phyloP scores from a whole-genome alignment of 1,139 yeast species.

The Fermentozyma sake region DNA sequence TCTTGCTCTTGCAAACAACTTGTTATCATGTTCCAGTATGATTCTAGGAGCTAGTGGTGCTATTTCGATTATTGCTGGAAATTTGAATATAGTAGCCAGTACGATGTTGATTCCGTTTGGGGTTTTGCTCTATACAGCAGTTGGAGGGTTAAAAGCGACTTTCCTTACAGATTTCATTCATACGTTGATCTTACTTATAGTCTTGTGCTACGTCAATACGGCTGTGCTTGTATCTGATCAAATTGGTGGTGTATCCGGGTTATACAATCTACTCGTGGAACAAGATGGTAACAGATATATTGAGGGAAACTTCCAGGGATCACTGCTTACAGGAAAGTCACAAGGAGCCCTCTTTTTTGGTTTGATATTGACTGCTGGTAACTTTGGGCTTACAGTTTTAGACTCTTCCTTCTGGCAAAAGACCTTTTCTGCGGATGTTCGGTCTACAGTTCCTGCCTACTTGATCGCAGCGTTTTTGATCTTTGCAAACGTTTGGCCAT shows the following conservation, averaged over 20 bases:
- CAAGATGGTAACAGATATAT: constrained; percentile 15
- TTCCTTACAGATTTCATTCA: constrained; percentile 35
- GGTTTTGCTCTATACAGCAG: constrained; percentile 31
- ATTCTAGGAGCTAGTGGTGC: constrained; percentile 36
- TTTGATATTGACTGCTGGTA: constrained; percentile 24
- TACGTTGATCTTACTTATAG: constrained; percentile 28
- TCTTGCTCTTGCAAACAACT: constrained; percentile 27
- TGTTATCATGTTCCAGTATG: constrained; percentile 31
- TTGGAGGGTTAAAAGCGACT: constrained; percentile 40
- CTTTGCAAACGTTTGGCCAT: constrained; percentile 29
- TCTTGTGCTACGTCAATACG: constrained; percentile 24
- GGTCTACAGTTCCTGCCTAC: constrained; percentile 36
- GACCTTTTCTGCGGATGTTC: constrained; percentile 28
- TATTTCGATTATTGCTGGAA: constrained; percentile 29
- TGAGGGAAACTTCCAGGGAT: constrained; percentile 31
- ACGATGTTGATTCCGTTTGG: constrained; percentile 36
- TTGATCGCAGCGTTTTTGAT: constrained; percentile 29
- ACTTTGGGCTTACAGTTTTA: constrained; percentile 28
- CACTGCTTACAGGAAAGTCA: constrained; percentile 31
- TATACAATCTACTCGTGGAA: constrained; percentile 19
- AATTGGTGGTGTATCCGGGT: constrained; percentile 27
- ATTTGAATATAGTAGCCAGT: constrained; percentile 28
- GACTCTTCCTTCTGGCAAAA: constrained; percentile 34
- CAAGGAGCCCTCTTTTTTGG: constrained; percentile 28
- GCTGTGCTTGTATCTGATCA: constrained; percentile 20